phyloP scores from a whole-genome alignment of 257 asterid species.

The Catharanthus roseus region DNA sequence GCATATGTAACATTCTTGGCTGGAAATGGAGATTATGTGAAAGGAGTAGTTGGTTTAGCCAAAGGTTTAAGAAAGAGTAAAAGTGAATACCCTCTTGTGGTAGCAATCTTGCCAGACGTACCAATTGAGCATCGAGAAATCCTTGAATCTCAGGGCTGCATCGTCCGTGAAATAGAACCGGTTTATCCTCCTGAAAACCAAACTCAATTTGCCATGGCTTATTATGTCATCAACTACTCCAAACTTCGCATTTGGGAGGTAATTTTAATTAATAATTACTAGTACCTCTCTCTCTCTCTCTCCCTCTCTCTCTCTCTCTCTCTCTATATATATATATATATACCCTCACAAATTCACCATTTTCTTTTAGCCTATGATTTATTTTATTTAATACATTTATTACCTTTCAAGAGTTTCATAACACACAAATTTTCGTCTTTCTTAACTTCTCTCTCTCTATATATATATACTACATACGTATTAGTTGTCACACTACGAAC shows the following conservation, averaged over 20 bases:
- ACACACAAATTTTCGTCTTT: too few relatives aligned
- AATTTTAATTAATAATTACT: too few relatives aligned
- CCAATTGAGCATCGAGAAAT: slow-evolving; percentile 29
- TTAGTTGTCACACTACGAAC: too few relatives aligned
- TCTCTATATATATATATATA: too few relatives aligned
- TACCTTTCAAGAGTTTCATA: too few relatives aligned
- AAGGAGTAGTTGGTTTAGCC: slow-evolving; percentile 34
- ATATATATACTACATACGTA: too few relatives aligned
- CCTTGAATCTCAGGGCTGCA: slow-evolving; percentile 22
- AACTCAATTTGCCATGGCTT: slow-evolving; percentile 24
- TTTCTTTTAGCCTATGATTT: too few relatives aligned
- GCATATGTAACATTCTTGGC: slow-evolving; percentile 36
- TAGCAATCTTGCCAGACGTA: slow-evolving; percentile 29
- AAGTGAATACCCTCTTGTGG: slow-evolving; percentile 26
- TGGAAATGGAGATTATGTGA: too few relatives aligned
- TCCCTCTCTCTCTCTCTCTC: too few relatives aligned
- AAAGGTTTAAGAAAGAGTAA: slow-evolving; percentile 28
- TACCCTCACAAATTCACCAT: too few relatives aligned
- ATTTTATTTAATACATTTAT: too few relatives aligned
- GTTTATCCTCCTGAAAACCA: slow-evolving; percentile 18
- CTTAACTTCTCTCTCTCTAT: too few relatives aligned
- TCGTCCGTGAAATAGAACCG: slow-evolving; percentile 28
- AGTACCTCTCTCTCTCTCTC: background rate
- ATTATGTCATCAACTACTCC: slow-evolving; percentile 31
- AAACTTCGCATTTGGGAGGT: slow-evolving; percentile 33